Conservation (phyloP, 805 yeast genomes). For the Starmera quercuum region DNA sequence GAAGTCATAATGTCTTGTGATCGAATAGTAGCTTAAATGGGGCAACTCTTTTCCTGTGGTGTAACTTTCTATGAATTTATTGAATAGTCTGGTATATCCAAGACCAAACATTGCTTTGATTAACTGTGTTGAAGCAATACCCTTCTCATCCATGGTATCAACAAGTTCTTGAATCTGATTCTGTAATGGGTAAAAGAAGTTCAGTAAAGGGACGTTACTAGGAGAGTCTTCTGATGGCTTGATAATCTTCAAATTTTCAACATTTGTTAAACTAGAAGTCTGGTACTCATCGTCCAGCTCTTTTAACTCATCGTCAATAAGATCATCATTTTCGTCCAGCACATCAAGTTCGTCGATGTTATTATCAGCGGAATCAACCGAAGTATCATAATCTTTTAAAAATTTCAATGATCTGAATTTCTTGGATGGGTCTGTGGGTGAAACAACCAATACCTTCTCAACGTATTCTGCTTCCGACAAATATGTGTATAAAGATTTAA, state of each 20-base stretch:
- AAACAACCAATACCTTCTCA: slow-evolving; percentile 43
- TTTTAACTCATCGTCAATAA: slow-evolving; percentile 20
- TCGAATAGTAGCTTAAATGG: slow-evolving; percentile 24
- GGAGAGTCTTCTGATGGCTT: slow-evolving; percentile 5
- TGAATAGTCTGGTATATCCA: slow-evolving; percentile 42
- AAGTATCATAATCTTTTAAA: slow-evolving; percentile 30
- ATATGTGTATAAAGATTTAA: slow-evolving; percentile 38
- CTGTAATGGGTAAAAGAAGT: slow-evolving; percentile 54
- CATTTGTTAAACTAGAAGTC: slow-evolving; percentile 8
- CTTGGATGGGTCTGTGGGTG: slow-evolving; percentile 36
- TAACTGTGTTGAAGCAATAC: slow-evolving; percentile 55
- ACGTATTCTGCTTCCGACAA: slow-evolving; percentile 38
- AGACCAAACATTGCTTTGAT: slow-evolving; percentile 44
- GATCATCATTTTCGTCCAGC: slow-evolving; percentile 23
- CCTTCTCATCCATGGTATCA: slow-evolving; percentile 32
- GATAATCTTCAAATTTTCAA: slow-evolving; percentile 12
- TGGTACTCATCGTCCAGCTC: slow-evolving; percentile 15
- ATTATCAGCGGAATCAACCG: slow-evolving; percentile 16
- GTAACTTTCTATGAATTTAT: slow-evolving; percentile 42
- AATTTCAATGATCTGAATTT: slow-evolving; percentile 40
- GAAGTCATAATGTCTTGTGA: slow-evolving; percentile 61
- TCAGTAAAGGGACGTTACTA: slow-evolving; percentile 23
- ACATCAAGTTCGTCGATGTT: slow-evolving; percentile 20
- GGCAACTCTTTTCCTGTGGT: slow-evolving; percentile 26
- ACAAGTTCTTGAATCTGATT: slow-evolving; percentile 54